Evolutionary conservation across 164 flowering plant species (phyloP).

Genomic region (Magnolia changhungtana): DNA sequence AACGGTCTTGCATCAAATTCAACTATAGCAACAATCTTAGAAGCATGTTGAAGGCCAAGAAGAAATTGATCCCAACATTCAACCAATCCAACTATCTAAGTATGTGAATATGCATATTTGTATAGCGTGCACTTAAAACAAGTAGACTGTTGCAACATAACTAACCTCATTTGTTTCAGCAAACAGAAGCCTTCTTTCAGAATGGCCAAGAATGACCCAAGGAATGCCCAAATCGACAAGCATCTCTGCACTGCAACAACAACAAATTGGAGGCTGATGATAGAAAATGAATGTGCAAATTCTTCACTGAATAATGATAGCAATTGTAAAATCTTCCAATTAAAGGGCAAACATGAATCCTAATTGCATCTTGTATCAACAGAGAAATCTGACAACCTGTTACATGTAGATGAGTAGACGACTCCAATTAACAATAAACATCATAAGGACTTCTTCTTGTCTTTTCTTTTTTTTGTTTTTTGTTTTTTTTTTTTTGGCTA

Average conservation of each 20-base stretch:
- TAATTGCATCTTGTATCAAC: neutral
- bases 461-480: no score
- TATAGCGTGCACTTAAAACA: no score
- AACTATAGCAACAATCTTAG: no score
- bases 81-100: no score
- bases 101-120: no score
- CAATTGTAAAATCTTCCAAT: neutral
- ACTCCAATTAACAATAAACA: no score
- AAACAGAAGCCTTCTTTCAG: slow-evolving; percentile 65
- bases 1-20: no score
- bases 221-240: slow-evolving; percentile 69
- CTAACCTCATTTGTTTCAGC: slow-evolving; percentile 68
- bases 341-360: neutral
- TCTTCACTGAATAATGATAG: neutral
- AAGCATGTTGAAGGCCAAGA: neutral
- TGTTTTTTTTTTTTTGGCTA: no score
- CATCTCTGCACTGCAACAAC: slow-evolving; percentile 70
- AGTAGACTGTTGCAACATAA: neutral
- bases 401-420: no score
- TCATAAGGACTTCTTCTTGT: no score
- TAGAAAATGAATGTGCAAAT: neutral
- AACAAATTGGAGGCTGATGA: neutral
- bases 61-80: neutral
- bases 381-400: no score
- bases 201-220: slow-evolving; percentile 89